Evolutionary conservation across 257 asterid species (phyloP), one percentile per base, ranked within the genome.

Genomic region (Fraxinus cuspidata): DNA sequence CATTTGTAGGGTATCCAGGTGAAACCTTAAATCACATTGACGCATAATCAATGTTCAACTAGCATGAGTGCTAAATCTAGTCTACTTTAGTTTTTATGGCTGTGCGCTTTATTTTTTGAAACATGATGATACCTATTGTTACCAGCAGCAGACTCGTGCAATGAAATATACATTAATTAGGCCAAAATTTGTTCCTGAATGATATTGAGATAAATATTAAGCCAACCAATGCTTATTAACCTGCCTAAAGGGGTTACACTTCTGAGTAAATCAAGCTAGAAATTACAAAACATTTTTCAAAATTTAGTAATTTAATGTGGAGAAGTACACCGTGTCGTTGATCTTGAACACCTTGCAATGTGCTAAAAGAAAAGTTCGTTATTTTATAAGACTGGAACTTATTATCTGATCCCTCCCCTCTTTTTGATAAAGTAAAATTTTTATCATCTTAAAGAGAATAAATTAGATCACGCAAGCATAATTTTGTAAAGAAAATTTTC

Each of bases 21-120:
- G 56, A 70, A 56, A 66, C 35, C 71, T 29, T 66, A 73, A 74
- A 47, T 47, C 16, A 72, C 40, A 72, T 75, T 67, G 70, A 38
- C 58, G 70, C 47, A 42, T 38, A 44, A 32, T 56, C 69, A 70
- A 73, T 67, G n/a, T 66, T 64, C 47, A 35, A 23, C 27, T 74
- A 71, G 56, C 34, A 74, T 70, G 40, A 60, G 15, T 18, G 53
- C 72, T 70, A 51, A 60, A 60, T 71, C 38, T 15, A 31, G 25
- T 21, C 35, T 49, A 32, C n/a, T 70, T 18, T 51, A 12, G 28
- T 77, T 75, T 35, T 31, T 47, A 4, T 60, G 19, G 49, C 16
- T 19, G 21, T 79, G 65, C 27, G 2, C 65, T 53, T 19, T 53
- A 51, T 56, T n/a, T 56, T 56, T 56, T 56, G 3, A n/a, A n/a